Evolutionary conservation across 2,329 filamentous ascomycete genomes (phyloP).

Genomic region (Colletotrichum australisinense): DNA sequence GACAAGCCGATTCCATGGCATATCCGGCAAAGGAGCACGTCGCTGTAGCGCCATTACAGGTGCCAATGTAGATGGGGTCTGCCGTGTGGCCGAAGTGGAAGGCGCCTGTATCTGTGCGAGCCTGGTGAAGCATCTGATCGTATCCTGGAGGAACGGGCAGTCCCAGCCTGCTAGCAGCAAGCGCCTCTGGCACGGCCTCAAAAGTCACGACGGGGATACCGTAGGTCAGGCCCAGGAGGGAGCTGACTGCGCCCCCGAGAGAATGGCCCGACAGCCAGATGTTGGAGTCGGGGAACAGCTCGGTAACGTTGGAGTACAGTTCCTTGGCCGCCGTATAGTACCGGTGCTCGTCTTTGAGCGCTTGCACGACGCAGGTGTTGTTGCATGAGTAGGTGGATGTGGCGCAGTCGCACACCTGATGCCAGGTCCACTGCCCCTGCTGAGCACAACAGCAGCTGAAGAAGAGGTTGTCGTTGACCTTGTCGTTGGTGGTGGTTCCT

Average conservation of each 20-base stretch:
- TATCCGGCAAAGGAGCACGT: slow-evolving; percentile 93
- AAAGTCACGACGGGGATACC: slow-evolving; percentile 93
- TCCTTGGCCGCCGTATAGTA: slow-evolving; percentile 93
- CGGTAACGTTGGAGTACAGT: slow-evolving; percentile 92
- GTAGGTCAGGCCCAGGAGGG: slow-evolving; percentile 91
- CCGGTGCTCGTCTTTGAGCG: slow-evolving; percentile 83
- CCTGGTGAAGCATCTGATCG: slow-evolving; percentile 77
- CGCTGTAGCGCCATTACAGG: slow-evolving; percentile 90
- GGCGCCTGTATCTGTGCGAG: slow-evolving; percentile 77
- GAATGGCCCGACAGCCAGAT: slow-evolving; percentile 95
- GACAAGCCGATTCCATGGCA: slow-evolving; percentile 92
- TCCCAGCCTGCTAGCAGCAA: slow-evolving; percentile 86
- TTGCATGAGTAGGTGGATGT: slow-evolving; percentile 91
- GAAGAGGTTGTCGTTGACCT: slow-evolving; percentile 96
- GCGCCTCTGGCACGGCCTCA: slow-evolving; percentile 90
- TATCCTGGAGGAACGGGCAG: slow-evolving; percentile 86
- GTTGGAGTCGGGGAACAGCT: slow-evolving; percentile 84
- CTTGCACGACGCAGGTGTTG: slow-evolving; percentile 84
- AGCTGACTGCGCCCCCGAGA: slow-evolving; percentile 87
- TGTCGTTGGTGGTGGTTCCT: slow-evolving; percentile 96
- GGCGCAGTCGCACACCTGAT: slow-evolving; percentile 93
- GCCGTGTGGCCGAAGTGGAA: slow-evolving; percentile 97
- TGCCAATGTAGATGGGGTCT: slow-evolving; percentile 94
- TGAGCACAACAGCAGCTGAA: slow-evolving; percentile 98
- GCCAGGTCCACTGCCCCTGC: slow-evolving; percentile 90